Conservation (phyloP, 495 filamentous ascomycete species). For the Articulospora tetracladia region DNA sequence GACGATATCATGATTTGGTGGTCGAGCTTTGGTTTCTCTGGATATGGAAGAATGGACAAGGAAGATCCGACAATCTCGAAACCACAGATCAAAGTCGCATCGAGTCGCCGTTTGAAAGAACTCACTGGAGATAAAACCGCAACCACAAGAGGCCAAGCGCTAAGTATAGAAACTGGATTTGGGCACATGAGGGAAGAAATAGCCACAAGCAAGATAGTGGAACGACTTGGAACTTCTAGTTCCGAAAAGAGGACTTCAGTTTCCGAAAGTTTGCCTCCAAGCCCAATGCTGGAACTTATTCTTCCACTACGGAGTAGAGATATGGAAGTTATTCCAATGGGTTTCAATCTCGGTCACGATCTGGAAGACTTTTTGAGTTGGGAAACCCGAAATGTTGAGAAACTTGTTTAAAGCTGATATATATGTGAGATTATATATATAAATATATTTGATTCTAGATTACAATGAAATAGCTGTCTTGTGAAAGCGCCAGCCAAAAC, state of each 20-base stretch:
- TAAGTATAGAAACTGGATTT: not conserved
- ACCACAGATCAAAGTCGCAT: too few species aligned
- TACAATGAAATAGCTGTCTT: too few species aligned
- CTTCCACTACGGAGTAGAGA: not conserved
- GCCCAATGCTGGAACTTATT: slow-evolving; percentile 44
- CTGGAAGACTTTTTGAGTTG: slow-evolving; percentile 47
- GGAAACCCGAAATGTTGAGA: slow-evolving; percentile 30
- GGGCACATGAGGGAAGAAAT: not conserved
- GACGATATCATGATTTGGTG: slow-evolving; percentile 44
- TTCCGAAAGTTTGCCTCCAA: slow-evolving; percentile 38
- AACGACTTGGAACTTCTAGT: not conserved
- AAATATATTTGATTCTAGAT: too few species aligned
- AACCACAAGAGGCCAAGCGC: not conserved
- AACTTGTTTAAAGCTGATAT: not conserved
- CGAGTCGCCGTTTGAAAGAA: not conserved
- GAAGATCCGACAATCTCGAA: not conserved
- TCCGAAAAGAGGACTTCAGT: not conserved
- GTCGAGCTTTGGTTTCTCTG: slow-evolving; percentile 34
- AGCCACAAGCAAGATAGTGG: not conserved
- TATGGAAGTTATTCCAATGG: slow-evolving; percentile 44
- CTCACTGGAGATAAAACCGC: not conserved
- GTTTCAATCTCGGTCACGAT: slow-evolving; percentile 51
- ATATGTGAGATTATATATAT: too few species aligned
- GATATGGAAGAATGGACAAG: slow-evolving; percentile 23
- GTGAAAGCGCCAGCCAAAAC: too few species aligned